These are phyloP conservation scores for Pseudocercospora cruenta DNA, from an alignment of 2,329 filamentous ascomycete species.

Conservation along the genomic window DNA sequence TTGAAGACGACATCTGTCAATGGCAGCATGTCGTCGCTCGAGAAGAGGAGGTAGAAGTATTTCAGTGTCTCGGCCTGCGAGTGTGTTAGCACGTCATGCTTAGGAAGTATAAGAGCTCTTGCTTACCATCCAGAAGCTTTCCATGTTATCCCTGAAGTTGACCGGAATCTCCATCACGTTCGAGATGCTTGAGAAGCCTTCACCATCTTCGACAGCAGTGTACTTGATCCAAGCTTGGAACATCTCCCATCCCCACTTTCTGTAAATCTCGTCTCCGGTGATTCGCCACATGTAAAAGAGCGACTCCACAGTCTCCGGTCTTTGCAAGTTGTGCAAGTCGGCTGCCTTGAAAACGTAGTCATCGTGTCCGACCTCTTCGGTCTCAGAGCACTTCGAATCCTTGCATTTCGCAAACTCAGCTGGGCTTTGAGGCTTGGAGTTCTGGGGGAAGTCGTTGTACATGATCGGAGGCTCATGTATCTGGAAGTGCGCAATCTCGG, in stretches of 20 bases:
- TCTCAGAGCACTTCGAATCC: slow-evolving; percentile 45
- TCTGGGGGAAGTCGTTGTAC: slow-evolving; percentile 56
- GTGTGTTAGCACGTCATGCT: no score
- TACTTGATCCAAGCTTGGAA: slow-evolving; percentile 89
- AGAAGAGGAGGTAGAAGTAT: slow-evolving; percentile 96
- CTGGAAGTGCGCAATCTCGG: slow-evolving; percentile 91
- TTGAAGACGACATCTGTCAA: slow-evolving; percentile 90
- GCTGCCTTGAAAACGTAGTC: slow-evolving; percentile 79
- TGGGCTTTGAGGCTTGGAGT: slow-evolving; percentile 52
- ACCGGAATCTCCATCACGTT: slow-evolving; percentile 76
- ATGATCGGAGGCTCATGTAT: slow-evolving; percentile 69
- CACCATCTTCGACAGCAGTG: slow-evolving; percentile 75
- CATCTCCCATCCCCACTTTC: slow-evolving; percentile 98
- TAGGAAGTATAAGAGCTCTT: no score
- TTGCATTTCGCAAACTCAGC: slow-evolving; percentile 43
- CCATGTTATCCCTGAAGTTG: slow-evolving; percentile 83
- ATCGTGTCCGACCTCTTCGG: slow-evolving; percentile 64
- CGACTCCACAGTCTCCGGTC: slow-evolving; percentile 94
- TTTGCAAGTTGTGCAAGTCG: slow-evolving; percentile 91
- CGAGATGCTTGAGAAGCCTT: slow-evolving; percentile 79
- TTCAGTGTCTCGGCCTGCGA: slow-evolving; percentile 88
- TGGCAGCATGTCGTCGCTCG: slow-evolving; percentile 77
- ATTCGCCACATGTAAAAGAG: slow-evolving; percentile 99
- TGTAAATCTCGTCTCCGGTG: slow-evolving; percentile 84
- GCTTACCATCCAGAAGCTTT: slow-evolving; percentile 96